phyloP scores from a whole-genome alignment of 805 yeast genomes.

The Ogataea salicorniae region DNA sequence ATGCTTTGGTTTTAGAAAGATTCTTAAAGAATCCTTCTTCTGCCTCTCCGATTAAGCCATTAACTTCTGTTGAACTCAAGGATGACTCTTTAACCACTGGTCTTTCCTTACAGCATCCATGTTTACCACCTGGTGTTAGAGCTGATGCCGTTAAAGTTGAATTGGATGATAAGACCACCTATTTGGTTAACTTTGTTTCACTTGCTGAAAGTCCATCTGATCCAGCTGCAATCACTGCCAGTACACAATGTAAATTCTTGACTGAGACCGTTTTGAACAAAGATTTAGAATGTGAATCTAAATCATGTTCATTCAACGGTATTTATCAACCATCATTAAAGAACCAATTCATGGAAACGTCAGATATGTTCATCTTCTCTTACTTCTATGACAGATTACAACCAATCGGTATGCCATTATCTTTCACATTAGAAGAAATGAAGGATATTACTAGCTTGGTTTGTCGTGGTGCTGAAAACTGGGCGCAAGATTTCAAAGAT shows the following conservation, averaged over 20 bases:
- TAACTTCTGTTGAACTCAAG: constrained; percentile 31
- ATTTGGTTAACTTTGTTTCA: constrained; percentile 32
- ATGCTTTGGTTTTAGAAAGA: constrained; percentile 48
- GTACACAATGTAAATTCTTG: constrained; percentile 80
- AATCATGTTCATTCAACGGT: constrained; percentile 96
- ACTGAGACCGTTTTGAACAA: constrained; percentile 83
- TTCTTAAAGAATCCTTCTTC: constrained; percentile 17
- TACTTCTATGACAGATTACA: constrained; percentile 92
- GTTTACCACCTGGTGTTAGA: constrained; percentile 73
- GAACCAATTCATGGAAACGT: constrained; percentile 62
- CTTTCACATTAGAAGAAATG: constrained; percentile 83
- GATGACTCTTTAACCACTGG: constrained; percentile 35
- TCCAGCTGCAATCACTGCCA: constrained; percentile 38
- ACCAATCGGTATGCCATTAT: constrained; percentile 91
- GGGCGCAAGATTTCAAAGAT: constrained; percentile 63
- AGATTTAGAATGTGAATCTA: constrained; percentile 64
- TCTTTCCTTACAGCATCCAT: constrained; percentile 64
- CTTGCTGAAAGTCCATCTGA: constrained; percentile 24
- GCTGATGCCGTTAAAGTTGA: constrained; percentile 61
- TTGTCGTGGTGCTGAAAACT: constrained; percentile 74
- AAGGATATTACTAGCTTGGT: constrained; percentile 76
- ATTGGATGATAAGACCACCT: constrained; percentile 32
- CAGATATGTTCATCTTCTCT: constrained; percentile 87
- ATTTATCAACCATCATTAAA: constrained; percentile 92
- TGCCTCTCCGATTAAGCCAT: constrained; percentile 24